Evolutionary conservation across 2,329 filamentous ascomycete species (phyloP).

Genomic region (Colletotrichum caudatum): DNA sequence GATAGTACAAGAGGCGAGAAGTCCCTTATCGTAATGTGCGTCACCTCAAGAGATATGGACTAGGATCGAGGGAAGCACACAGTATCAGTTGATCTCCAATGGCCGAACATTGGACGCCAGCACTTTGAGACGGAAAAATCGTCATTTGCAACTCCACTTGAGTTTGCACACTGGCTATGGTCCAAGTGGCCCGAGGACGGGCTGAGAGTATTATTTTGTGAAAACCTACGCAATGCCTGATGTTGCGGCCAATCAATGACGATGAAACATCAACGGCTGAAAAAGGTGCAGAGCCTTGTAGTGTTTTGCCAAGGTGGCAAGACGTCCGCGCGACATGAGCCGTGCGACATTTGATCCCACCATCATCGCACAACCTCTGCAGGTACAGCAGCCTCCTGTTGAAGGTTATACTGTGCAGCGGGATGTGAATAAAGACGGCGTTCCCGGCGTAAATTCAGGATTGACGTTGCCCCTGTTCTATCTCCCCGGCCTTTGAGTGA

Average conservation of each 20-base stretch:
- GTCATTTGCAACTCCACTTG: neutral
- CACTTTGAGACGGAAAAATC: neutral
- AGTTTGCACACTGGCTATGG: too few species aligned
- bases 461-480: neutral
- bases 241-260: neutral
- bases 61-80: too few species aligned
- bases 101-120: neutral
- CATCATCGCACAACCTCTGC: too few species aligned
- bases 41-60: neutral
- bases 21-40: neutral
- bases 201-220: neutral
- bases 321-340: neutral
- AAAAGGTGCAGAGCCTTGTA: neutral
- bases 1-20: too few species aligned
- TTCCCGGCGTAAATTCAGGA: neutral
- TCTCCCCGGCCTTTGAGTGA: too few species aligned
- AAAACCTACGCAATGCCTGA: neutral
- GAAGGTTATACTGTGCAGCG: neutral
- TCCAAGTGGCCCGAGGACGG: neutral
- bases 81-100: too few species aligned
- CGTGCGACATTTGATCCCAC: neutral
- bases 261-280: neutral
- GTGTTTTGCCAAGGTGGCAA: neutral
- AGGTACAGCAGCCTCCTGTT: neutral
- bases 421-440: conserved; percentile 1